Percentiles rank a stretch among this genome's conserved stretches.
These are phyloP conservation scores for Protomyces gravidus DNA, from an alignment of 1,139 yeast genomes.

Conservation along the genomic window DNA sequence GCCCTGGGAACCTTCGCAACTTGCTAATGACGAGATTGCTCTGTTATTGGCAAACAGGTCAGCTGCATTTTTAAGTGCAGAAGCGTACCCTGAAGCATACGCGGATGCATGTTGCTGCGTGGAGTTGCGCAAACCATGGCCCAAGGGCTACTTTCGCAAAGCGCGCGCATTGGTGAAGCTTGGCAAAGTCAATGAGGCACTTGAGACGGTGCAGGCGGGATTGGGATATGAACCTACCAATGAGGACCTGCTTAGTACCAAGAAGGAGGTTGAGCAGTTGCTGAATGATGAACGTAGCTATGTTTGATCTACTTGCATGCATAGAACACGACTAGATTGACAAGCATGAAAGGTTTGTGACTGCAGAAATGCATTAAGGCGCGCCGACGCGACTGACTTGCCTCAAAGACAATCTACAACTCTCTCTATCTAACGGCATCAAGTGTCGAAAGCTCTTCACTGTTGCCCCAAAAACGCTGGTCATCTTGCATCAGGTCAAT, in stretches of 20 bases:
- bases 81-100: slow-evolving; percentile 65
- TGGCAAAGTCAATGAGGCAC: slow-evolving; percentile 68
- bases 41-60: slow-evolving; percentile 73
- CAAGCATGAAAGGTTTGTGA: no score
- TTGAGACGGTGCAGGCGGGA: slow-evolving; percentile 74
- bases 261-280: slow-evolving; percentile 38
- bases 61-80: slow-evolving; percentile 68
- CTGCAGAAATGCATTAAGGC: no score
- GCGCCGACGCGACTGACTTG: no score
- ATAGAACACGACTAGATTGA: no score
- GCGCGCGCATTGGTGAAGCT: slow-evolving; percentile 69
- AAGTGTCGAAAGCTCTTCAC: no score
- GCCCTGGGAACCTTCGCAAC: slow-evolving; percentile 79
- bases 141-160: slow-evolving; percentile 77
- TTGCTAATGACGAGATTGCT: slow-evolving; percentile 71
- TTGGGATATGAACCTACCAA: slow-evolving; percentile 46
- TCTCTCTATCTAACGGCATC: no score
- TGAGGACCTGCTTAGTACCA: slow-evolving; percentile 43
- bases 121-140: slow-evolving; percentile 57
- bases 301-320: no score
- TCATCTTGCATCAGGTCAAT: no score
- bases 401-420: no score
- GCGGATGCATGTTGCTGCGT: slow-evolving; percentile 77
- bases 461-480: no score
- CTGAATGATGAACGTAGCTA: not conserved